Base-by-base conservation (phyloP, 306 rosid species). In the Cicer cuneatum region DNA sequence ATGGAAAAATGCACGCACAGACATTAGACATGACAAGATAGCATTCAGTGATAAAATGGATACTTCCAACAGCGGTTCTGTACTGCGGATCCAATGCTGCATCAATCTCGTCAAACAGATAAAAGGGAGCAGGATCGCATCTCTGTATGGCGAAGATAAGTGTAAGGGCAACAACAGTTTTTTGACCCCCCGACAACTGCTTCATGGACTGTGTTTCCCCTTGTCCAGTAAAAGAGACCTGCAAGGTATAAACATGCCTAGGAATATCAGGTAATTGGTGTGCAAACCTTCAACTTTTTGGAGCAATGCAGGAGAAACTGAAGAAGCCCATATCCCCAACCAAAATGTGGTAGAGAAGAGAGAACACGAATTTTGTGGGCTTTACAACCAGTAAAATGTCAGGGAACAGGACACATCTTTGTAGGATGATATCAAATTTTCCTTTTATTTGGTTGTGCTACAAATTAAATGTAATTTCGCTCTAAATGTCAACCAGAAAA, bases 91-190 rank as follows among this genome's bases (percentile, higher is more conserved):
- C 99, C 86, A 94, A 83, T 14, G 99, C 99, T 29, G 97, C 97
- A 76, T 94, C 99, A 43, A 92, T 94, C 87, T 94, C 99, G 74
- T 94, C 99, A 70, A 94, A 94, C 54, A 94, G 93, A 84, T 94
- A 94, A 83, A 94, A 94, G 11, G 99, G 99, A 21, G 99, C 99
- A 13, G 97, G 99, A 87, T 94, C 99, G 76, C 99, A 94, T 90
- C 95, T 91, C 85, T 94, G 99, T 68, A 94, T 92, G 70, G 99
- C 99, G 76, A 94, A 94, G 80, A 94, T 94, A 66, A 94, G 99
- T 3, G 99, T 89, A 61, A 94, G 89, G 66, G 99, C 99, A 71
- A 94, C 99, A 66, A 92, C 99, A 83, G 99, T 94, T 85, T 94
- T 94, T 81, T 94, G 96, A 66, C 99, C 99, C 70, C 99, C 97